Evolutionary conservation across 768 basidiomycete genomes (phyloP).

Genomic region (Mycena polygramma): DNA sequence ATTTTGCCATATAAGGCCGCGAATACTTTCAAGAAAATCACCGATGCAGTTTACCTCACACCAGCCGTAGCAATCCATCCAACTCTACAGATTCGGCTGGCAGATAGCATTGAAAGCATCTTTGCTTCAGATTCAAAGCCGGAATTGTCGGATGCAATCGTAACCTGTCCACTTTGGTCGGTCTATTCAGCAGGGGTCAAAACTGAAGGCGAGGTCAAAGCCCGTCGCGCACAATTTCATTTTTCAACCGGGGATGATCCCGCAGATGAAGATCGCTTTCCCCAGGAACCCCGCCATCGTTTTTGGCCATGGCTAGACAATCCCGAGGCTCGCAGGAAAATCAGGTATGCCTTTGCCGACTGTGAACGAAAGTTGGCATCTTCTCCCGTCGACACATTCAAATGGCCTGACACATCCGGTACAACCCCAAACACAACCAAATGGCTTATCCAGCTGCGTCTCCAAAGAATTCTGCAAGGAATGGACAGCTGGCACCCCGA

Average conservation of each 20-base stretch:
- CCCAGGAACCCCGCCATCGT: background rate
- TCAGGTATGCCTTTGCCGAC: background rate
- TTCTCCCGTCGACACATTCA: no score
- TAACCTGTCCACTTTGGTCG: background rate
- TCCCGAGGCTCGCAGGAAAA: background rate
- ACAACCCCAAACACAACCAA: no score
- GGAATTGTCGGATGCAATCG: background rate
- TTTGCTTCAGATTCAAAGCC: background rate
- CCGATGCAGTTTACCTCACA: background rate
- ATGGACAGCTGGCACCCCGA: no score
- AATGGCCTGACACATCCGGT: no score
- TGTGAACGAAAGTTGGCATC: background rate
- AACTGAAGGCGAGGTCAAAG: background rate
- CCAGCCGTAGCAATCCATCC: background rate
- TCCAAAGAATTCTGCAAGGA: no score
- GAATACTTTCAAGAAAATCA: background rate
- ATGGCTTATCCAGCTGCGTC: no score
- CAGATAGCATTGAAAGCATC: background rate
- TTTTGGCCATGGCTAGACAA: background rate
- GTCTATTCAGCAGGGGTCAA: background rate
- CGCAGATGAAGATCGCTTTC: no score
- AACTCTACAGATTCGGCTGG: background rate
- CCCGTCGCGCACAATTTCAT: no score
- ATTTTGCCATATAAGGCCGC: slow-evolving; percentile 4
- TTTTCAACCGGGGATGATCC: no score